Conservation (phyloP, 2,329 filamentous ascomycete species). For the Scedosporium apiospermum region DNA sequence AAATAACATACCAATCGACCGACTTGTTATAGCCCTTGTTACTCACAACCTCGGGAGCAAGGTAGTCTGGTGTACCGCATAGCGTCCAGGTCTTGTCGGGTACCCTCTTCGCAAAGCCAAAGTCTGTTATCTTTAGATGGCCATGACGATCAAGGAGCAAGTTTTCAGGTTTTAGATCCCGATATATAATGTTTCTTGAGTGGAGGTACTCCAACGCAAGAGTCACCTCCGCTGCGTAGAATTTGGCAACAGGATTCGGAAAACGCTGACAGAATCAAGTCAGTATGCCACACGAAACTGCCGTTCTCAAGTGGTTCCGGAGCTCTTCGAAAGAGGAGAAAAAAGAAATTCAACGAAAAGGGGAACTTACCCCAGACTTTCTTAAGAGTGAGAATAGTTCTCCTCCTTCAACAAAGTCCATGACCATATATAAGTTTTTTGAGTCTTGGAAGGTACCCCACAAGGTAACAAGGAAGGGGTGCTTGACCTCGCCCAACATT, state of each 20-base stretch:
- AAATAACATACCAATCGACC: slow-evolving; percentile 78
- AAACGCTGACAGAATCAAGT: slow-evolving; percentile 58
- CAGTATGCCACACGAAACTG: background rate
- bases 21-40: slow-evolving; percentile 99
- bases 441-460: slow-evolving; percentile 98
- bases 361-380: slow-evolving; percentile 69
- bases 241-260: slow-evolving; percentile 96
- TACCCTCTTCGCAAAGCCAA: slow-evolving; percentile 96
- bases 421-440: slow-evolving; percentile 98
- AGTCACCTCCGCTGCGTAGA: slow-evolving; percentile 96
- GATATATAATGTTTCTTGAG: slow-evolving; percentile 91
- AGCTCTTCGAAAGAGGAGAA: no score
- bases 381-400: slow-evolving; percentile 91
- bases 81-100: slow-evolving; percentile 99
- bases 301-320: background rate
- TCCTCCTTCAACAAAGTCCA: slow-evolving; percentile 99
- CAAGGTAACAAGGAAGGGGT: slow-evolving; percentile 93
- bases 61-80: slow-evolving; percentile 93
- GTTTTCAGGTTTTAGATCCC: slow-evolving; percentile 94
- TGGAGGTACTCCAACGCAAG: slow-evolving; percentile 93
- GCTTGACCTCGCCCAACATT: slow-evolving; percentile 95
- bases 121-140: slow-evolving; percentile 95
- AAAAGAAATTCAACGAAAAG: background rate
- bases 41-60: slow-evolving; percentile 95
- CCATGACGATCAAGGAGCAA: slow-evolving; percentile 84